Conservation (phyloP, 495 filamentous ascomycete genomes). For the Aspergillus baeticus region DNA sequence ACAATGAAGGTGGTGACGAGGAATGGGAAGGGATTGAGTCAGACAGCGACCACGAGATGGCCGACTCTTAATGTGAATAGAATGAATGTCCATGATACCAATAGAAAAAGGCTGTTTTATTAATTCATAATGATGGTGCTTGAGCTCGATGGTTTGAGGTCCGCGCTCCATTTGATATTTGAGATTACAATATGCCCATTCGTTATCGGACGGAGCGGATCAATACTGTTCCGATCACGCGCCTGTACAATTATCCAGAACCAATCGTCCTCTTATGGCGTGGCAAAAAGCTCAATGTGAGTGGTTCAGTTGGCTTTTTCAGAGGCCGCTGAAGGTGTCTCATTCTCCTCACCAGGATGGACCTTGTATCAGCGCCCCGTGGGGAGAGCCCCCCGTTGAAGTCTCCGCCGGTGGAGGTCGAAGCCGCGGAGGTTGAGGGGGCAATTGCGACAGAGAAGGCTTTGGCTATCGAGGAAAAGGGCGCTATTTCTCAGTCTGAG, state of each 20-base stretch:
- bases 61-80: constrained; percentile 37
- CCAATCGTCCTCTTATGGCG: constrained; percentile 28
- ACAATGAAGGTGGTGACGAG: constrained; percentile 43
- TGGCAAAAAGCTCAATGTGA: constrained; percentile 35
- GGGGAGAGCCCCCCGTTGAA: constrained; percentile 40
- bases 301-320: constrained; percentile 25
- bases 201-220: constrained; percentile 28
- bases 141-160: background rate
- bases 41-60: constrained; percentile 52
- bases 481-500: constrained; percentile 26
- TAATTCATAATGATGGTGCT: background rate
- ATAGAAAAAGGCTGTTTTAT: constrained; percentile 16
- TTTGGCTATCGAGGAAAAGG: constrained; percentile 25
- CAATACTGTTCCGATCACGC: constrained; percentile 32
- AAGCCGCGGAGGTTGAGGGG: constrained; percentile 27
- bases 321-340: constrained; percentile 34
- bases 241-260: constrained; percentile 25
- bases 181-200: background rate
- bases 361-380: constrained; percentile 41
- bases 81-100: constrained; percentile 36
- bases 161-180: background rate
- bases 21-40: constrained; percentile 43
- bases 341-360: constrained; percentile 38
- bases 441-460: constrained; percentile 23
- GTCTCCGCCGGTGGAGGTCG: constrained; percentile 45